A percentile compares a stretch with the other conserved stretches of the same genome.
Conservation (phyloP, 169 alveolate genomes). For the Perkinsus marinus region DNA sequence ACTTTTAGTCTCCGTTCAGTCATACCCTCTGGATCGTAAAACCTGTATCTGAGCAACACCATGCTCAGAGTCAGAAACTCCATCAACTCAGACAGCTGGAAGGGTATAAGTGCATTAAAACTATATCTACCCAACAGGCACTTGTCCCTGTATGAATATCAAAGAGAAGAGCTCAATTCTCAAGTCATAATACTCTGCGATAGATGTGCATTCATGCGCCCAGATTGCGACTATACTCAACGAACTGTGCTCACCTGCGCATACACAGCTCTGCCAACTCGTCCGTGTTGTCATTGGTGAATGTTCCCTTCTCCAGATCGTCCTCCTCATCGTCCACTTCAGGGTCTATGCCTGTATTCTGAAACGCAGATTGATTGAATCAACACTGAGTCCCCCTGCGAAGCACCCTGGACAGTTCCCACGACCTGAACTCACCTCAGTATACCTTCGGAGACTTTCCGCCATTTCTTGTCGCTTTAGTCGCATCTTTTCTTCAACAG, state of each 20-base stretch:
- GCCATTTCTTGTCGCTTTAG: not conserved
- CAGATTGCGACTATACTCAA: no score
- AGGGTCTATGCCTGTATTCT: not conserved
- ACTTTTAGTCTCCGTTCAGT: not conserved
- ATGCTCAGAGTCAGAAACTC: not conserved
- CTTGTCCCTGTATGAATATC: no score
- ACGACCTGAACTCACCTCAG: not conserved
- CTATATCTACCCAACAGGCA: no score
- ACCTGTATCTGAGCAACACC: not conserved
- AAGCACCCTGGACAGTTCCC: not conserved
- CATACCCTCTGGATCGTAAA: not conserved
- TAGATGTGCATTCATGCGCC: no score
- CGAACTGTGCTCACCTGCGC: not conserved
- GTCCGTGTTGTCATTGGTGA: not conserved
- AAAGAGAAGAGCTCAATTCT: no score
- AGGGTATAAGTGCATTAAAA: no score
- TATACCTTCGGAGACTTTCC: not conserved
- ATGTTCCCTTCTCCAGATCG: not conserved
- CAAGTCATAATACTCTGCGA: no score
- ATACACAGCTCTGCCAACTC: not conserved
- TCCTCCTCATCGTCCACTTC: not conserved
- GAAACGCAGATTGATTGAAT: no score
- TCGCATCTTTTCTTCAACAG: not conserved
- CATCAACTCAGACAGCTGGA: no score
- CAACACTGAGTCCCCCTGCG: not conserved